phyloP scores from a whole-genome alignment of 2,329 filamentous ascomycete species.

The Talaromyces atroroseus region DNA sequence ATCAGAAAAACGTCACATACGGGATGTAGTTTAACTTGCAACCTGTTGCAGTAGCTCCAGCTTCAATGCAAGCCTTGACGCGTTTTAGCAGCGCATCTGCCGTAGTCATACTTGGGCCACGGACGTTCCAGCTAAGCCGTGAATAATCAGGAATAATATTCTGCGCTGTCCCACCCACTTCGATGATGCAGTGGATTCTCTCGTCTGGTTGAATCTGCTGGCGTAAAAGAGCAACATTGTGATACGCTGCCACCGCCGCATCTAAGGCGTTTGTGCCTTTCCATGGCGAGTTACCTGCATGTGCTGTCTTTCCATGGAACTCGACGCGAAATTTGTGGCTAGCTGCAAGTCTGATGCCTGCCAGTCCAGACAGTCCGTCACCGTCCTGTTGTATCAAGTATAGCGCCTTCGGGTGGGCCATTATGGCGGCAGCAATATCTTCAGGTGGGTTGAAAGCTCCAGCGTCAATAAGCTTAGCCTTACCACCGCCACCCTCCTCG shows the following conservation, averaged over 20 bases:
- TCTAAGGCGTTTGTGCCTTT: slow-evolving; percentile 57
- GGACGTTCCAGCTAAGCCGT: slow-evolving; percentile 41
- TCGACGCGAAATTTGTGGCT: slow-evolving; percentile 20
- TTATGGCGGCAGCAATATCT: too few relatives aligned
- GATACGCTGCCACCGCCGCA: slow-evolving; percentile 46
- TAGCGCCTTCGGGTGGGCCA: slow-evolving; percentile 16
- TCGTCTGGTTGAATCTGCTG: slow-evolving; percentile 52
- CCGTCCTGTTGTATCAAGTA: slow-evolving; percentile 7
- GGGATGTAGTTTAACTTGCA: slow-evolving; percentile 28
- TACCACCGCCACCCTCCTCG: too few relatives aligned
- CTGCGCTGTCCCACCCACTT: slow-evolving; percentile 47
- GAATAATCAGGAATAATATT: slow-evolving; percentile 54
- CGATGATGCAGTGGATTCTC: slow-evolving; percentile 51
- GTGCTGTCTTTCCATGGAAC: slow-evolving; percentile 52
- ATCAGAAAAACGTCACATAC: slow-evolving; percentile 19
- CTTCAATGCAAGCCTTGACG: slow-evolving; percentile 31
- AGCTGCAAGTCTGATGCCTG: slow-evolving; percentile 15
- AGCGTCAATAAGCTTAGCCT: too few relatives aligned
- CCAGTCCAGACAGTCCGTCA: not conserved
- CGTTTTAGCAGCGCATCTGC: slow-evolving; percentile 27
- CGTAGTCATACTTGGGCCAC: slow-evolving; percentile 39
- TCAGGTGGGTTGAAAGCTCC: too few relatives aligned
- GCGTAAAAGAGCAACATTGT: slow-evolving; percentile 46
- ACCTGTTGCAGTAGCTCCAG: slow-evolving; percentile 30
- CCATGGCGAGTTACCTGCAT: too few relatives aligned